These are phyloP conservation scores for Fragosphaeria purpurea DNA, from an alignment of 2,329 filamentous ascomycete species.

Conservation along the genomic window DNA sequence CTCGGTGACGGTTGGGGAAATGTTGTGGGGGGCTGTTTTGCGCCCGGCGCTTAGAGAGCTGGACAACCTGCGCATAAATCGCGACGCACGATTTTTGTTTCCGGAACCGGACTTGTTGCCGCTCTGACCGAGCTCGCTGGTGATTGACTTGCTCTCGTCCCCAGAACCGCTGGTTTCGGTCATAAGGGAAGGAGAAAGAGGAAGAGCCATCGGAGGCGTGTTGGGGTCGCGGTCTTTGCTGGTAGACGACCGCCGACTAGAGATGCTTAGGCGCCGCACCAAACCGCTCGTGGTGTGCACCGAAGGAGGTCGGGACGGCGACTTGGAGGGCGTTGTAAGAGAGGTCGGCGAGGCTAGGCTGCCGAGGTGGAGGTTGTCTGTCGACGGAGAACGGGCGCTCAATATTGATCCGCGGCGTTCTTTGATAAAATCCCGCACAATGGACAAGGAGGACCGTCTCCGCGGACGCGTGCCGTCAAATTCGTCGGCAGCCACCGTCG, in stretches of 20 bases:
- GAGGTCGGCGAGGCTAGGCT: constrained; percentile 14
- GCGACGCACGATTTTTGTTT: constrained; percentile 38
- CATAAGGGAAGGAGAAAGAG: constrained; percentile 29
- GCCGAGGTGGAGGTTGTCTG: constrained; percentile 29
- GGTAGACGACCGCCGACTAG: constrained; percentile 45
- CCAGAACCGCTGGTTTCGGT: constrained; percentile 37
- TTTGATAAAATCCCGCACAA: constrained; percentile 53
- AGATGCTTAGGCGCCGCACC: constrained; percentile 55
- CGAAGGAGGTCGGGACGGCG: constrained; percentile 38
- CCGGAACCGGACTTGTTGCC: constrained; percentile 22
- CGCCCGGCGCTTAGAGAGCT: constrained; percentile 38
- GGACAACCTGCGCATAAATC: constrained; percentile 50
- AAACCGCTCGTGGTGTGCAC: constrained; percentile 39
- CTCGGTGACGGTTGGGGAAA: constrained; percentile 42
- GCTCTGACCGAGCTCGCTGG: constrained; percentile 22
- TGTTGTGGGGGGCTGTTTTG: constrained; percentile 35
- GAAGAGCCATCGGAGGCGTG: constrained; percentile 15
- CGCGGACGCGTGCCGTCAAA: constrained; percentile 19
- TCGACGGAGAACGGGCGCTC: constrained; percentile 32
- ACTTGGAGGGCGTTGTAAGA: constrained; percentile 25
- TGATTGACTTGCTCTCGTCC: constrained; percentile 33
- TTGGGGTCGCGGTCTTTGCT: constrained; percentile 30
- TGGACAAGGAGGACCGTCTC: constrained; percentile 48
- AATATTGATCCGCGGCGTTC: constrained; percentile 43
- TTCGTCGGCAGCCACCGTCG: constrained; percentile 21